These are phyloP conservation scores for Fomitopsis pulvina DNA, from an alignment of 768 basidiomycete genomes.

Conservation along the genomic window DNA sequence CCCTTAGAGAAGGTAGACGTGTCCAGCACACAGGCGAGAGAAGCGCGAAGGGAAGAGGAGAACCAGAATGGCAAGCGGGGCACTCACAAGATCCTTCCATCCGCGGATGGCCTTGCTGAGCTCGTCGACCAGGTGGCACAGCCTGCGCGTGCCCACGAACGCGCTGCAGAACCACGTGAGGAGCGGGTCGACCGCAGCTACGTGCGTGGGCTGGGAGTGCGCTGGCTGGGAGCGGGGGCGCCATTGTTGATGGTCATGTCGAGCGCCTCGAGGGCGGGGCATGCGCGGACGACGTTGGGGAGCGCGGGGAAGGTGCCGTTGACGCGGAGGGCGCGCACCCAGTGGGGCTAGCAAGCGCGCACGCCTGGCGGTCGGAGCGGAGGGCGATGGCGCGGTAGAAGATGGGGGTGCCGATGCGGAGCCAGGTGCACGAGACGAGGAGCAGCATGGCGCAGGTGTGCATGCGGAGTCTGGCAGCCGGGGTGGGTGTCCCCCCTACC, in stretches of 20 bases:
- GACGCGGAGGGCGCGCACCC: constrained; percentile 37
- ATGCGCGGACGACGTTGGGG: constrained; percentile 30
- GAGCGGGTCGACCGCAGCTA: constrained; percentile 1
- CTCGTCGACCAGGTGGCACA: constrained; percentile 40
- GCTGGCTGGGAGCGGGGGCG: neutral
- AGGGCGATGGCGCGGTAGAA: constrained; percentile 48
- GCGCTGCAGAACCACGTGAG: constrained; percentile 31
- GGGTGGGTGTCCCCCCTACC: constrained; percentile 16
- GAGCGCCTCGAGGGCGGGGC: constrained; percentile 30
- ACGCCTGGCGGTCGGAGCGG: constrained; percentile 32
- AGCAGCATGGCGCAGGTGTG: constrained; percentile 30
- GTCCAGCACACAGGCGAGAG: too few species aligned
- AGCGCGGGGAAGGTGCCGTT: constrained; percentile 34
- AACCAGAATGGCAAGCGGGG: neutral
- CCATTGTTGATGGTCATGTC: constrained; percentile 28
- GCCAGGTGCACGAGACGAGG: constrained; percentile 44
- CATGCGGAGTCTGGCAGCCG: neutral
- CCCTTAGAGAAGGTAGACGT: too few species aligned
- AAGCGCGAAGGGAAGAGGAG: neutral
- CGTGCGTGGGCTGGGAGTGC: neutral
- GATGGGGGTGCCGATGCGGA: too few species aligned
- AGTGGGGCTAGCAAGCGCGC: constrained; percentile 22
- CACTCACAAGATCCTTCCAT: constrained; percentile 45
- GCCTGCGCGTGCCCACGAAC: constrained; percentile 27
- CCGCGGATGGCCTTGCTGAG: constrained; percentile 36